Evolutionary conservation across 441 rosid species (phyloP).

Genomic region (Omphalea diandra): DNA sequence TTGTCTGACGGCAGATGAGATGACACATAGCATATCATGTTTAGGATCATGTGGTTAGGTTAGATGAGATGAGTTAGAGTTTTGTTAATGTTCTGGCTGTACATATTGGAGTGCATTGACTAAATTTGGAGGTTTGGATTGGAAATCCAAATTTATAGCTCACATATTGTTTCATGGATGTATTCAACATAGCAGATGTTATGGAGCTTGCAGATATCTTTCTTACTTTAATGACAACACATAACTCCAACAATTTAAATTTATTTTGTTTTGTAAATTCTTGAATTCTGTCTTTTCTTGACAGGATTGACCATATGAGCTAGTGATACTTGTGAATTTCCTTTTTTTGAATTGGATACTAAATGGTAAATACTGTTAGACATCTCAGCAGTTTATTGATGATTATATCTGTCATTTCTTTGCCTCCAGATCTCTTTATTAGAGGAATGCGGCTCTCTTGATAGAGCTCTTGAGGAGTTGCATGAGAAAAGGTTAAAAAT

Average conservation of each 20-base stretch:
- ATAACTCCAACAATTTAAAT: not conserved
- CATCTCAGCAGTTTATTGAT: not conserved
- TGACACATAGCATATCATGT: not conserved
- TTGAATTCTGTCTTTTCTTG: not conserved
- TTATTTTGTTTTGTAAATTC: not conserved
- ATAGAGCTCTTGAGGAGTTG: constrained; percentile 82
- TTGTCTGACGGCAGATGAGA: not conserved
- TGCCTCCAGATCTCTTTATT: constrained; percentile 71
- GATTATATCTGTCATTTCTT: constrained; percentile 1
- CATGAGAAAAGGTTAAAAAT: constrained; percentile 69
- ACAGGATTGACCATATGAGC: not conserved
- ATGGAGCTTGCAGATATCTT: no score
- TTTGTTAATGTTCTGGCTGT: not conserved
- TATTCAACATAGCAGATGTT: not conserved
- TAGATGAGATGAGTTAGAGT: not conserved
- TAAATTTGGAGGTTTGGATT: constrained; percentile 2
- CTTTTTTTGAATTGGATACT: not conserved
- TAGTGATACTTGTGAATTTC: not conserved
- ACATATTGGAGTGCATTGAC: not conserved
- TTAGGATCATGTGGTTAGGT: not conserved
- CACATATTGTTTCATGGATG: not conserved
- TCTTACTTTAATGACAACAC: not conserved
- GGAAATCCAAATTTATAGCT: not conserved
- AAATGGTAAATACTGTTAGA: not conserved
- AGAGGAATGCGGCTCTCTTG: constrained; percentile 75